Base-by-base conservation (phyloP, 345 rosid genomes). In the Murraya paniculata region DNA sequence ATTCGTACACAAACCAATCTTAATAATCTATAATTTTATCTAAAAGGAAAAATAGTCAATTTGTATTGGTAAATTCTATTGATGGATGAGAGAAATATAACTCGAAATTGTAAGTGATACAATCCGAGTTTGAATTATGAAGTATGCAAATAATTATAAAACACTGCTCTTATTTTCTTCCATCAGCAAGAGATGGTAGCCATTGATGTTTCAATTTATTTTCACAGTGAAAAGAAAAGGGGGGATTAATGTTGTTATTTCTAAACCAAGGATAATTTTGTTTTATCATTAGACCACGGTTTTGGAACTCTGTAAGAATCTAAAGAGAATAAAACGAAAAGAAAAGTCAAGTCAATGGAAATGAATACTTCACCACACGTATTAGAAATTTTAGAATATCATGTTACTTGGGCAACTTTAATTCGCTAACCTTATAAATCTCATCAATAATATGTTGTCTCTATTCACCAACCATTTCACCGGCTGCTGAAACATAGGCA, bases 291-390 rank as follows among this genome's bases (percentile, higher is more conserved):
- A 13, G 31, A 11, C 13, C 31, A 61, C 35, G 7, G 57, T 53
- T 67, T 35, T 11, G 38, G 71, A 22, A 39, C 0, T 24, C 13
- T n/a, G 31, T 0, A 33, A 56, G 64, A 72, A 72, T 72, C 39
- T 57, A 27, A 31, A 28, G 36, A 31, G 38, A 53, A 71, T 53
- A 50, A 38, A 16, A 62, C 68, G 30, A 27, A 60, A 70, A 85
- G 68, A 82, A 88, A 85, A 69, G 78, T 77, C 84, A 36, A 78
- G 83, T 85, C 87, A 83, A 81, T 53, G 64, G 64, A 68, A 16
- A 53, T 53, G 19, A 45, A n/a, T n/a, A 18, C 60, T 21, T 74
- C 19, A 67, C 19, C 9, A 53, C 83, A 79, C 77, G 86, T 27
- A 64, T 67, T 67, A 35, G 75, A 72, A 53, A 19, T 18, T 24